These are phyloP conservation scores for Wickerhamomyces kurtzmanii DNA, from an alignment of 805 yeast genomes.

Conservation along the genomic window DNA sequence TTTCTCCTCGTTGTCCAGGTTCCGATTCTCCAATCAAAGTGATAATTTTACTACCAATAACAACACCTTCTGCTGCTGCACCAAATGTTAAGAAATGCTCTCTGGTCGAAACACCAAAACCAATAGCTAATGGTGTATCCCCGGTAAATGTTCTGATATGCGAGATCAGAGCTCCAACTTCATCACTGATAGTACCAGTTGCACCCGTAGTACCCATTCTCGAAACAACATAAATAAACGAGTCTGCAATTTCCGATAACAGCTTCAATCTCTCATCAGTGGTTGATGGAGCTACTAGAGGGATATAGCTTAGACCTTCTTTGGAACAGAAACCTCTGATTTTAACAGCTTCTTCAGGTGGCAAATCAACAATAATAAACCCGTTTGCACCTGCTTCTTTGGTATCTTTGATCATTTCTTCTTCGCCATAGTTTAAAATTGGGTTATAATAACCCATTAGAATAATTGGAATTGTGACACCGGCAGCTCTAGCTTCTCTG, in stretches of 20 bases:
- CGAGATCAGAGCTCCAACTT: conserved; percentile 56
- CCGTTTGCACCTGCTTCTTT: conserved; percentile 74
- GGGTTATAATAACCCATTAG: conserved; percentile 99
- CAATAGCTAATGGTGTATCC: conserved; percentile 83
- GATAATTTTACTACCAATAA: conserved; percentile 84
- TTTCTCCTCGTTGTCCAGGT: conserved; percentile 46
- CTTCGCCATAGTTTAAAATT: conserved; percentile 81
- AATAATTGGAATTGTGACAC: conserved; percentile 82
- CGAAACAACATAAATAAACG: conserved; percentile 92
- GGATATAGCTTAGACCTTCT: conserved; percentile 74
- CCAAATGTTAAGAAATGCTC: conserved; percentile 83
- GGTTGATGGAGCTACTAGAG: conserved; percentile 95
- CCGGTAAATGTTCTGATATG: conserved; percentile 73
- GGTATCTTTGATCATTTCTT: conserved; percentile 52
- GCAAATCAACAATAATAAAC: conserved; percentile 87
- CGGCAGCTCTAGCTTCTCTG: conserved; percentile 63
- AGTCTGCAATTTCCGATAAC: conserved; percentile 81
- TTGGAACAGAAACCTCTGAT: conserved; percentile 66
- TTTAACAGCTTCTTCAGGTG: conserved; percentile 94
- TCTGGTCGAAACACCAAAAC: conserved; percentile 93
- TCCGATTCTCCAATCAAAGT: conserved; percentile 57
- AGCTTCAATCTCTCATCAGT: conserved; percentile 78
- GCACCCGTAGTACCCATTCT: conserved; percentile 99
- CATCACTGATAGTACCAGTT: conserved; percentile 47
- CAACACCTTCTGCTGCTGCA: conserved; percentile 84